These are phyloP conservation scores for Nothophytophthora sp. DNA, from an alignment of 352 stramenopile species.

Conservation along the genomic window DNA sequence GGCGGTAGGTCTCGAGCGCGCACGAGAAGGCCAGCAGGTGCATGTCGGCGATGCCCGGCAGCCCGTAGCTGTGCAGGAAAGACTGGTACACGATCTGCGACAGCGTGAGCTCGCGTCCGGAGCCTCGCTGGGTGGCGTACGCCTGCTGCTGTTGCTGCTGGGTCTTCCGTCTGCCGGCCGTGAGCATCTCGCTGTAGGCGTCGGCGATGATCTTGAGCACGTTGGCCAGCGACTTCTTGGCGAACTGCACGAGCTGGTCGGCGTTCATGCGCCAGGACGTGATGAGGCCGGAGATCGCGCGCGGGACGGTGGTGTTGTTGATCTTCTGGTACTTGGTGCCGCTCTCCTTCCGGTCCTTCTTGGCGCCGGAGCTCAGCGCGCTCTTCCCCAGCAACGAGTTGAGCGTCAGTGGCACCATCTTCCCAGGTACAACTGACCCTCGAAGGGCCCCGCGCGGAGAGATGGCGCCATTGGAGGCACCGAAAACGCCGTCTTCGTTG, in stretches of 20 bases:
- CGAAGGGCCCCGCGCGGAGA: conserved; percentile 4
- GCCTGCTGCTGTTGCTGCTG: conserved; percentile 19
- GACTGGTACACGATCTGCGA: conserved; percentile 82
- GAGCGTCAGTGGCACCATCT: conserved; percentile 46
- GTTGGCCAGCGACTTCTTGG: conserved; percentile 68
- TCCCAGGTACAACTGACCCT: conserved; percentile 14
- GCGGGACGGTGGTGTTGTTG: conserved; percentile 64
- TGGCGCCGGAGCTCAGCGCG: not conserved
- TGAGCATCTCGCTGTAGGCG: conserved; percentile 75
- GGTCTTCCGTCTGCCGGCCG: conserved; percentile 50
- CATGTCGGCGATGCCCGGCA: conserved; percentile 79
- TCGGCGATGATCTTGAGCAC: conserved; percentile 75
- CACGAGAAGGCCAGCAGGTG: conserved; percentile 76
- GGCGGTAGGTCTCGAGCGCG: conserved; percentile 64
- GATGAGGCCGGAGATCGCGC: conserved; percentile 59
- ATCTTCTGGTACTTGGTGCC: conserved; percentile 76
- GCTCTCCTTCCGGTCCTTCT: conserved; percentile 42
- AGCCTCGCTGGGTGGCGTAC: conserved; percentile 21
- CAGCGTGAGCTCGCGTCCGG: conserved; percentile 43
- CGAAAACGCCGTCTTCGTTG: conserved; percentile 1
- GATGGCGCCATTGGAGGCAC: not conserved
- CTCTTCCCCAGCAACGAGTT: conserved; percentile 46
- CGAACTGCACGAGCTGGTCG: conserved; percentile 77
- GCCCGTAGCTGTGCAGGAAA: conserved; percentile 79
- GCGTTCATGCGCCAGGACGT: conserved; percentile 86